Base-by-base conservation (phyloP, 306 rosid genomes). In the Lithocarpus polystachyus region DNA sequence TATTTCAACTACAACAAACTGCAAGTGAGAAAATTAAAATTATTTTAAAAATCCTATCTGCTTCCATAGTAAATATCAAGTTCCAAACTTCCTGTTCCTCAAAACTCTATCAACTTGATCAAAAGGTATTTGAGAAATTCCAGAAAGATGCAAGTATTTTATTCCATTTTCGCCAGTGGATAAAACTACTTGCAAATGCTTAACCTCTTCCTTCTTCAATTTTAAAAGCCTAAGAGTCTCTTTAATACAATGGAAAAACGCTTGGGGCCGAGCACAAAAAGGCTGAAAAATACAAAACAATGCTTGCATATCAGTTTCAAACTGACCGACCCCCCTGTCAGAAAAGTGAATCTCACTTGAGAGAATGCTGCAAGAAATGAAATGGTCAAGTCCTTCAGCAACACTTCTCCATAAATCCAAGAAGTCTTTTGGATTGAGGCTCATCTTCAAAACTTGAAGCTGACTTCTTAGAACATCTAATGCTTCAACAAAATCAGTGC, bases 371-470 rank as follows among this genome's bases (percentile, higher is more conserved):
- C 82, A 5, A 20, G 80, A 88, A 79, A 92, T 78, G 87, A 85
- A 92, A 83, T 85, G 92, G 77, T 92, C 94, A 17, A 92, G 86
- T 61, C 94, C 97, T 35, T 90, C 90, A 2, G 94, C 94, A 43
- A 86, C 65, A 80, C 89, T 88, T 81, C 97, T 92, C 97, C 97
- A 92, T 13, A 87, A 81, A 82, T 92, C 94, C 75, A 80, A 81
- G 79, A 90, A 90, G 79, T 92, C 97, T 74, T 82, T 88, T 28
- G 72, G 69, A 76, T 90, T 90, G 78, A 92, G 94, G 74, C 56
- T 78, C 70, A 4, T 71, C 76, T 77, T 82, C 82, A 87, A 61
- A 84, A 85, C 82, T 69, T 48, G 35, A 56, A 92, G 90, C 78
- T 78, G 83, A 64, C 85, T 56, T 72, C 80, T 90, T 52, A 90